A percentile compares a stretch with the other conserved stretches of the same genome.
These are phyloP conservation scores for Margaritispora aquatica DNA, from an alignment of 495 filamentous ascomycete species.

Conservation along the genomic window DNA sequence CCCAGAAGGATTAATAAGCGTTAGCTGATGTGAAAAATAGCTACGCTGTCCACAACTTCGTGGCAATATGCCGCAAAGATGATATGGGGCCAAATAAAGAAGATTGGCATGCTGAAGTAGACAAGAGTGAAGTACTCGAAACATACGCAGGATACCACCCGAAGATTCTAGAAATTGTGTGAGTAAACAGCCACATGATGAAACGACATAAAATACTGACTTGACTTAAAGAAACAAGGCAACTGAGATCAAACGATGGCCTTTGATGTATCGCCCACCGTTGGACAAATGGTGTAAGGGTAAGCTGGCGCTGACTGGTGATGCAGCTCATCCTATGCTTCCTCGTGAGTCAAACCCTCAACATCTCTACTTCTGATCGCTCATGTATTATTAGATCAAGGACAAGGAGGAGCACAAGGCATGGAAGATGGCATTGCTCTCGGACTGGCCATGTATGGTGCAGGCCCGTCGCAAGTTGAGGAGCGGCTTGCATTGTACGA, in stretches of 20 bases:
- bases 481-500: constrained; percentile 46
- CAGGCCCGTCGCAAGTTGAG: background rate
- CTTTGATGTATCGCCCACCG: constrained; percentile 32
- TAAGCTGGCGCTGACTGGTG: constrained; percentile 37
- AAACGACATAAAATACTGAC: background rate
- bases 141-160: constrained; percentile 24
- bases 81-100: constrained; percentile 13
- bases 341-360: constrained; percentile 24
- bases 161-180: constrained; percentile 11
- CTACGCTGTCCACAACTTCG: constrained; percentile 38
- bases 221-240: constrained; percentile 23
- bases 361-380: background rate
- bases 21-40: no score
- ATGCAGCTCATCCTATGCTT: constrained; percentile 47
- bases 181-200: constrained; percentile 24
- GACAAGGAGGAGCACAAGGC: constrained; percentile 40
- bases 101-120: constrained; percentile 29
- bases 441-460: constrained; percentile 26
- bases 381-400: constrained; percentile 31
- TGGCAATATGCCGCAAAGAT: constrained; percentile 32
- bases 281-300: constrained; percentile 32
- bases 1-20: no score
- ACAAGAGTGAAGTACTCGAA: constrained; percentile 22
- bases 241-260: constrained; percentile 39
- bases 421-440: constrained; percentile 42